phyloP scores from a whole-genome alignment of 2,329 filamentous ascomycete genomes.

The Pseudogymnoascus sp. region DNA sequence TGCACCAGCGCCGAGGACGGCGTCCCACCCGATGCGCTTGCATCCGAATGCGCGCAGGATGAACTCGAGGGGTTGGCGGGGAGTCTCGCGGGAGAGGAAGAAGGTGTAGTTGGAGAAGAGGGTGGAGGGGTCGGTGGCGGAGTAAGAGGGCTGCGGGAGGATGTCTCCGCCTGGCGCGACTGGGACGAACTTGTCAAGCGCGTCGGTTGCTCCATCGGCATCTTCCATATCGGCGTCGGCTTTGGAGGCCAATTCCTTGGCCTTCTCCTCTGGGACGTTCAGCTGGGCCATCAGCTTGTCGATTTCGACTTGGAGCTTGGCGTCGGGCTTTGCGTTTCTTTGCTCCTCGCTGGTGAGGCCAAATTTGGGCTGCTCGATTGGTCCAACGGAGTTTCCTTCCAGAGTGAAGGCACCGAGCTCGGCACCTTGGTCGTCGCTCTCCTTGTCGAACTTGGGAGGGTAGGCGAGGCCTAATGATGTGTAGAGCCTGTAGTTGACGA shows the following conservation, averaged over 20 bases:
- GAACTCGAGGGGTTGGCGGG: conserved; percentile 83
- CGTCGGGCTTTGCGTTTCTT: conserved; percentile 43
- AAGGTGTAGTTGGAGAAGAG: conserved; percentile 85
- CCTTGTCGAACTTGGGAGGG: conserved; percentile 83
- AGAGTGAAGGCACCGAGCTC: conserved; percentile 88
- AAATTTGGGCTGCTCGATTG: conserved; percentile 43
- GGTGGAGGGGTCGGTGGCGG: conserved; percentile 57
- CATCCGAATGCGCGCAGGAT: conserved; percentile 90
- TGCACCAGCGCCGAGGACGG: conserved; percentile 79
- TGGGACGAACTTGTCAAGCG: conserved; percentile 87
- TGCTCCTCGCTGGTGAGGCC: conserved; percentile 42
- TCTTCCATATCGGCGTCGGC: conserved; percentile 29
- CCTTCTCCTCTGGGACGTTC: conserved; percentile 41
- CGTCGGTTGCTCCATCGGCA: conserved; percentile 44
- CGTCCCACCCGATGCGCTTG: conserved; percentile 92
- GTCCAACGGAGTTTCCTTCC: conserved; percentile 60
- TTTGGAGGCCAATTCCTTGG: conserved; percentile 35
- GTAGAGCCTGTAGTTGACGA: conserved; percentile 93
- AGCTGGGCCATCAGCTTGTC: conserved; percentile 62
- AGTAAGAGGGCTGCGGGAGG: conserved; percentile 66
- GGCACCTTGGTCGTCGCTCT: conserved; percentile 79
- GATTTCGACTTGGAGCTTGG: conserved; percentile 56
- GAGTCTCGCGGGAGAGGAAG: conserved; percentile 89
- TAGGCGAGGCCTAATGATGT: conserved; percentile 87
- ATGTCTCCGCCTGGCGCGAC: conserved; percentile 77